Conservation (phyloP, 2,329 filamentous ascomycete genomes). For the Grosmannia clavigera region DNA sequence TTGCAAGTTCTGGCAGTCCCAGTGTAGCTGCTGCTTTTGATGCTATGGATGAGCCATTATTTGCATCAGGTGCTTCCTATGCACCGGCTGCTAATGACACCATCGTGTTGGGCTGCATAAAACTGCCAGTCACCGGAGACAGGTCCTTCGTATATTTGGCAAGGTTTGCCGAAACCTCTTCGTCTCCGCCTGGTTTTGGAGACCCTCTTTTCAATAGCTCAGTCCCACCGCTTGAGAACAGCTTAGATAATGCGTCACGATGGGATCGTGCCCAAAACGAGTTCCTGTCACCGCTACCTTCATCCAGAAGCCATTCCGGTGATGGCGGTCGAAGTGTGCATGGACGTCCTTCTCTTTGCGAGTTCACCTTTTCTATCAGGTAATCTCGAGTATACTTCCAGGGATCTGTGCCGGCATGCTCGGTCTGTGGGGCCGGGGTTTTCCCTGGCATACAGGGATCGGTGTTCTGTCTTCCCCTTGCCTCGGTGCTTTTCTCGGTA, state of each 20-base stretch:
- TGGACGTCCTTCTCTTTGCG: constrained; percentile 6
- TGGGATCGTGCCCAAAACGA: not conserved
- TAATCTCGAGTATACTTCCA: constrained; percentile 11
- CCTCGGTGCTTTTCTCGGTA: not conserved
- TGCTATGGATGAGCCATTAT: not conserved
- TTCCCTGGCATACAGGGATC: not conserved
- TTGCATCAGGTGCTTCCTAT: not conserved
- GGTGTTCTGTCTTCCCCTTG: not conserved
- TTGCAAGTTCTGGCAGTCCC: not conserved
- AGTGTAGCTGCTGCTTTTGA: not conserved
- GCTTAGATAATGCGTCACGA: not conserved
- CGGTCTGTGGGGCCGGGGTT: no score
- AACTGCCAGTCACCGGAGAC: not conserved
- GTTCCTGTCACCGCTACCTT: not conserved
- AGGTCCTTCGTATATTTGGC: not conserved
- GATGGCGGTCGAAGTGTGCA: constrained; percentile 5
- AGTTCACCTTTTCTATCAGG: constrained; percentile 9
- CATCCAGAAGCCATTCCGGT: constrained; percentile 3
- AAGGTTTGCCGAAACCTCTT: not conserved
- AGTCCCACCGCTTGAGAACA: not conserved
- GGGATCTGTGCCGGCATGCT: not conserved
- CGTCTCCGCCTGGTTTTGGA: not conserved
- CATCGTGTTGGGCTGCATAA: not conserved
- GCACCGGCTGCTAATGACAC: constrained; percentile 1
- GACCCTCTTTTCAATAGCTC: not conserved